phyloP scores from a whole-genome alignment of 148 eudicot genomes.

The Nepenthes gracilis region DNA sequence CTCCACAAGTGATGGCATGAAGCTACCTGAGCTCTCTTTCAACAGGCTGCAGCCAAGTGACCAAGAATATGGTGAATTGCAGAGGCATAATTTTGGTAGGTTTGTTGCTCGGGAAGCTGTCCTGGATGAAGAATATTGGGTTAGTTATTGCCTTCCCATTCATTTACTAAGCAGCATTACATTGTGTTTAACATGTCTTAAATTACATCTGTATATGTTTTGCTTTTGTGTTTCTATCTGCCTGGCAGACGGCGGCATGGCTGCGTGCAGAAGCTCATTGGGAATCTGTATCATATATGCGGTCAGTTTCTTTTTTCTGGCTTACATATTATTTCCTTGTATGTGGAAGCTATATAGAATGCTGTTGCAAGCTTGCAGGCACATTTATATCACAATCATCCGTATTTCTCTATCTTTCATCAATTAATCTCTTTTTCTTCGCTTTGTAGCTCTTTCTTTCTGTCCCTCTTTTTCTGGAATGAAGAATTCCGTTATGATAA shows the following conservation, averaged over 20 bases:
- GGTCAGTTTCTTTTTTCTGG: conserved; percentile 23
- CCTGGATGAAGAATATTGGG: conserved; percentile 84
- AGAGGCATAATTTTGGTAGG: conserved; percentile 38
- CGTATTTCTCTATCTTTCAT: too few relatives aligned
- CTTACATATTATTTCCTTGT: not conserved
- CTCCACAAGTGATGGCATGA: conserved; percentile 31
- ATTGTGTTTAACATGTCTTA: not conserved
- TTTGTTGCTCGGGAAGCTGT: conserved; percentile 68
- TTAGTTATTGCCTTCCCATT: conserved; percentile 21
- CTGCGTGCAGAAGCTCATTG: conserved; percentile 82
- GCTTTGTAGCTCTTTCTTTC: too few relatives aligned
- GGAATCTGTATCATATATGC: conserved; percentile 57
- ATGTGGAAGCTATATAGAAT: not conserved
- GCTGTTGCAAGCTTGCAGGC: not conserved
- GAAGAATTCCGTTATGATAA: not conserved
- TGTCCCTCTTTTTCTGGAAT: too few relatives aligned
- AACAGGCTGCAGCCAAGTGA: conserved; percentile 56
- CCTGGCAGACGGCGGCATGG: conserved; percentile 75
- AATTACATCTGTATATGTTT: not conserved
- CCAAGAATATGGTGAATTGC: conserved; percentile 33
- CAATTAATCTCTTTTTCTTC: too few relatives aligned
- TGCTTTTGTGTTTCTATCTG: conserved; percentile 7
- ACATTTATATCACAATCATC: too few relatives aligned
- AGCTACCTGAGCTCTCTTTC: conserved; percentile 44
- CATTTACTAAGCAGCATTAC: not conserved